These are phyloP conservation scores for Rhodocollybia butyracea DNA, from an alignment of 768 basidiomycete genomes.

Conservation along the genomic window DNA sequence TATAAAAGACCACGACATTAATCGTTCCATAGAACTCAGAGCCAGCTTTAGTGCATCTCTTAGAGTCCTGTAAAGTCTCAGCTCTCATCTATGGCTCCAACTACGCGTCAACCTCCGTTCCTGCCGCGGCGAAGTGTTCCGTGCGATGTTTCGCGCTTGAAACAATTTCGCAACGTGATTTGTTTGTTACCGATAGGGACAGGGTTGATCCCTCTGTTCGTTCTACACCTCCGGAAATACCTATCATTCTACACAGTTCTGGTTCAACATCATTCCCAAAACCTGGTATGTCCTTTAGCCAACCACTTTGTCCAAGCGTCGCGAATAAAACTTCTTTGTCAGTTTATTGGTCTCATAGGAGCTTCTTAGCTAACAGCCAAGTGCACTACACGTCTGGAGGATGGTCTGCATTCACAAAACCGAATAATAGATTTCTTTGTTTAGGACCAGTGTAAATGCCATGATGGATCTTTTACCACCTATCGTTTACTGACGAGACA, in stretches of 20 bases:
- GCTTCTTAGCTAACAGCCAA: conserved; percentile 12
- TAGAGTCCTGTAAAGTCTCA: conserved; percentile 7
- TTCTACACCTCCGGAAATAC: conserved; percentile 6
- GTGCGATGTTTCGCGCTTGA: not conserved
- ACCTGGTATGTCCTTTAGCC: conserved; percentile 9
- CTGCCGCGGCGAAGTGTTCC: not conserved
- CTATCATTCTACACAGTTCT: conserved; percentile 13
- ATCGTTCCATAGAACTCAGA: conserved; percentile 13
- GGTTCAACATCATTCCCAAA: conserved; percentile 14
- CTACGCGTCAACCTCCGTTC: not conserved
- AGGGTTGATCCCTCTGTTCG: not conserved
- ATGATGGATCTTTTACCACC: not conserved
- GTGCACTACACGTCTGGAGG: conserved; percentile 10
- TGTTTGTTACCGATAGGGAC: not conserved
- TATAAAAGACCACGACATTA: not conserved
- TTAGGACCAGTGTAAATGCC: conserved; percentile 11
- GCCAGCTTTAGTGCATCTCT: conserved; percentile 10
- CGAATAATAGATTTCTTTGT: conserved; percentile 13
- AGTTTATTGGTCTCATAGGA: conserved; percentile 9
- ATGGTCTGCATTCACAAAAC: conserved; percentile 13
- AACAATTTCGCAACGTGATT: not conserved
- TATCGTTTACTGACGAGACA: not conserved
- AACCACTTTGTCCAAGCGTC: not conserved
- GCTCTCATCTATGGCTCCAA: conserved; percentile 1
- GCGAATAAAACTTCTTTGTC: not conserved